Percentiles rank a stretch among this genome's conserved stretches.
These are phyloP conservation scores for Exophiala xenobiotica DNA, from an alignment of 2,329 filamentous ascomycete genomes.

Conservation along the genomic window DNA sequence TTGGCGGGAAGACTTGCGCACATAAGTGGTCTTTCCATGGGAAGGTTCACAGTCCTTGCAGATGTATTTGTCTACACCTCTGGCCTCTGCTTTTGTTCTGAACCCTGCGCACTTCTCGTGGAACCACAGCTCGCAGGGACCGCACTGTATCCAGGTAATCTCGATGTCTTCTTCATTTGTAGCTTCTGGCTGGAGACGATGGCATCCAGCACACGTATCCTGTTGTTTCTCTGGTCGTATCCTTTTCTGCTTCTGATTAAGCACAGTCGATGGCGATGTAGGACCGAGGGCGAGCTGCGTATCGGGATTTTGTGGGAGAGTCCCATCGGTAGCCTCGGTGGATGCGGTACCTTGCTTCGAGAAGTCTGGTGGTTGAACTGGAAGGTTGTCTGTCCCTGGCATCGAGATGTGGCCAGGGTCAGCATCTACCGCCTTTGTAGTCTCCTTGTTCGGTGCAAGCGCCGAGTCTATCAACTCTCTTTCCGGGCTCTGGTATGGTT, in stretches of 20 bases:
- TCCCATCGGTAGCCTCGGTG: neutral
- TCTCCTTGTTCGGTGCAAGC: neutral
- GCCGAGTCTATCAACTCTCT: neutral
- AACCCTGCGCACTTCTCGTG: conserved; percentile 68
- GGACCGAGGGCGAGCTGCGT: neutral
- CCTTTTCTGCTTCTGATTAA: conserved; percentile 18
- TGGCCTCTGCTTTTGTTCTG: conserved; percentile 62
- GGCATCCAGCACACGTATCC: conserved; percentile 54
- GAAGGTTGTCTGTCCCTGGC: neutral
- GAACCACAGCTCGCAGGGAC: conserved; percentile 68
- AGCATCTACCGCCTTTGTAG: neutral
- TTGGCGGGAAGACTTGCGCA: conserved; percentile 64
- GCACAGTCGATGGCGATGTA: neutral
- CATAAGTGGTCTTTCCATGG: conserved; percentile 64
- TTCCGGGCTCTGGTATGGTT: conserved; percentile 2
- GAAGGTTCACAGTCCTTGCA: conserved; percentile 59
- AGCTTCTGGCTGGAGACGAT: conserved; percentile 51
- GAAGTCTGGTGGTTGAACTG: neutral
- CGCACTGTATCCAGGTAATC: conserved; percentile 62
- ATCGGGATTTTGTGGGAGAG: neutral
- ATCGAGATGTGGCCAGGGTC: neutral
- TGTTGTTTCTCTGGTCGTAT: conserved; percentile 21
- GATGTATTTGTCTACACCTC: conserved; percentile 67
- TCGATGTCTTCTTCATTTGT: conserved; percentile 52
- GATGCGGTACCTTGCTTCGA: neutral